phyloP scores from a whole-genome alignment of 192 early-diverging fungal genomes.

The Dimargaris xerosporica region DNA sequence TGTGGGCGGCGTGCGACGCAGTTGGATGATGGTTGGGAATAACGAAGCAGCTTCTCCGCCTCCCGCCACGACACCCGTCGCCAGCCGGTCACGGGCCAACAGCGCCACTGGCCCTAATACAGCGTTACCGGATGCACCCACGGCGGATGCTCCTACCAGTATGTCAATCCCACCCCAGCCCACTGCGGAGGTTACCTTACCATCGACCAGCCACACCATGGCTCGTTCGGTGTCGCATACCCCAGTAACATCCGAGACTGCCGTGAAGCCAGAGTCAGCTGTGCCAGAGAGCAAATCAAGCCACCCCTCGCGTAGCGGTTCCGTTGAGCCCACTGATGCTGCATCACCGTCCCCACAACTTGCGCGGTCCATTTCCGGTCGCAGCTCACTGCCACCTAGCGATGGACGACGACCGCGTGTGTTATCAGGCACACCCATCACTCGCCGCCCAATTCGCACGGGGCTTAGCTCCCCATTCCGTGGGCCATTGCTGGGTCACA shows the following conservation, averaged over 20 bases:
- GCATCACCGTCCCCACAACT: neutral
- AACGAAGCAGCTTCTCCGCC: conserved; percentile 5
- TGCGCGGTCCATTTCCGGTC: too few relatives aligned
- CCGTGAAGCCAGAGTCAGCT: neutral
- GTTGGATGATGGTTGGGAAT: conserved; percentile 32
- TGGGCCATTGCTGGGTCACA: neutral
- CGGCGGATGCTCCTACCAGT: too few relatives aligned
- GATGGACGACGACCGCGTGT: too few relatives aligned
- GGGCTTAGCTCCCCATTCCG: conserved; percentile 6
- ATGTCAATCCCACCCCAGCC: too few relatives aligned
- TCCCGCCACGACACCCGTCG: neutral
- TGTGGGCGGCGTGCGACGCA: conserved; percentile 34
- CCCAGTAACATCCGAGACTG: neutral
- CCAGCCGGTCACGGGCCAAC: conserved; percentile 14
- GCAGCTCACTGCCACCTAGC: too few relatives aligned
- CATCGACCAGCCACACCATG: too few relatives aligned
- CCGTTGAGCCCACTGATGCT: too few relatives aligned
- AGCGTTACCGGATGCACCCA: too few relatives aligned
- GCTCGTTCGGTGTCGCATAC: too few relatives aligned
- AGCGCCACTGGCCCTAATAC: conserved; percentile 4
- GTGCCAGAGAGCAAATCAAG: too few relatives aligned
- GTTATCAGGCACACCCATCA: conserved; percentile 7
- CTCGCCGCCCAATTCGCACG: conserved; percentile 15
- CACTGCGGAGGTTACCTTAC: too few relatives aligned
- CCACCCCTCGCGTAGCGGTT: too few relatives aligned